Conservation (phyloP, 495 filamentous ascomycete genomes). For the Aspergillus avenaceus region DNA sequence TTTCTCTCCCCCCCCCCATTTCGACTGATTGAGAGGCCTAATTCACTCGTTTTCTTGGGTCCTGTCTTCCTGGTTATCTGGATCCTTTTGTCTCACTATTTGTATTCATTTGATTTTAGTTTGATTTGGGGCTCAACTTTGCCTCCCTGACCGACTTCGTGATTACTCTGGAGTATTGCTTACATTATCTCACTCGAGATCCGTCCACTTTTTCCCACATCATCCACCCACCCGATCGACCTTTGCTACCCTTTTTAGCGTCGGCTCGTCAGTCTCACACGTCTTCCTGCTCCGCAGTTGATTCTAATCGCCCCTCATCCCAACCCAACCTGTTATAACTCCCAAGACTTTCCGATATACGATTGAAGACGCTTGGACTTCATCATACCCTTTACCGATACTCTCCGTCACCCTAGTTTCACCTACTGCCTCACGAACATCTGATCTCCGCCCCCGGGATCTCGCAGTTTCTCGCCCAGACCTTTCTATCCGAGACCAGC, state of each 20-base stretch:
- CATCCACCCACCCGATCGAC: slow-evolving; percentile 20
- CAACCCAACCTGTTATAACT: slow-evolving; percentile 4
- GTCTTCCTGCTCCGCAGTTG: slow-evolving; percentile 22
- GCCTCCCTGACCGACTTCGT: slow-evolving; percentile 9
- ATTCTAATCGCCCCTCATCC: slow-evolving; percentile 23
- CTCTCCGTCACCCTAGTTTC: slow-evolving; percentile 15
- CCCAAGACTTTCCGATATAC: background rate
- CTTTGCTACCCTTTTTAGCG: slow-evolving; percentile 25
- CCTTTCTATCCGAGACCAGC: slow-evolving; percentile 13
- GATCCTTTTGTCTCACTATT: too few relatives aligned
- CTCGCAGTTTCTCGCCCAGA: slow-evolving; percentile 20
- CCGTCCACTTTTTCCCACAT: slow-evolving; percentile 24
- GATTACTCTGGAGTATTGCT: slow-evolving; percentile 12
- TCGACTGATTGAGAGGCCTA: too few relatives aligned
- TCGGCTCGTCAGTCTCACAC: slow-evolving; percentile 25
- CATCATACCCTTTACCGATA: slow-evolving; percentile 3
- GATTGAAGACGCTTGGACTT: background rate
- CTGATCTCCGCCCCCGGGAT: slow-evolving; percentile 12
- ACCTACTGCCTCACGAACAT: slow-evolving; percentile 16
- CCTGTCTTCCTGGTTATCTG: too few relatives aligned
- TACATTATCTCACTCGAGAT: slow-evolving; percentile 27
- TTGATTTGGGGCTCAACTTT: too few relatives aligned
- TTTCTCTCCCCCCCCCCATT: too few relatives aligned
- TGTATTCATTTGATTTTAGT: too few relatives aligned
- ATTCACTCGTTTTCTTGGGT: too few relatives aligned